Evolutionary conservation across 225 moss, liverwort and hornwort genomes (phyloP).

Genomic region (Anthoceros angustus): DNA sequence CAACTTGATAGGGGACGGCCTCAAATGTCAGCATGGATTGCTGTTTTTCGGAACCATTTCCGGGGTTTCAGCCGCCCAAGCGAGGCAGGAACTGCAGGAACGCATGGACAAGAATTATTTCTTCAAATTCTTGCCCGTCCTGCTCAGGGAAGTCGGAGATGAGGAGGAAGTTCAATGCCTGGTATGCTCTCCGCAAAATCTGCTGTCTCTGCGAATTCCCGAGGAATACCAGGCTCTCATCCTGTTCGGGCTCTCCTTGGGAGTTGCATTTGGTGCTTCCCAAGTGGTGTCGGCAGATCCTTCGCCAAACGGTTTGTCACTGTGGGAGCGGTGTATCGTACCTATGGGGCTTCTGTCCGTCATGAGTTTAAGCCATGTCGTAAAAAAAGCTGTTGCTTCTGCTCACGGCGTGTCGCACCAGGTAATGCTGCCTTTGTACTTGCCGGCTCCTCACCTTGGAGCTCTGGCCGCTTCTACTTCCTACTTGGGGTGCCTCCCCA

Average conservation of each 20-base stretch:
- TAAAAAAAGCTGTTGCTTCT: slow-evolving; percentile 22
- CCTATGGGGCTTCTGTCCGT: slow-evolving; percentile 32
- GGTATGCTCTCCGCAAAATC: slow-evolving; percentile 28
- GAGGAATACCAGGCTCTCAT: slow-evolving; percentile 22
- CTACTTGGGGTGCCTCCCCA: slow-evolving; percentile 43
- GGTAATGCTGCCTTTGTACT: slow-evolving; percentile 39
- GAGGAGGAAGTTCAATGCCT: slow-evolving; percentile 19
- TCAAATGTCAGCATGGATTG: slow-evolving; percentile 36
- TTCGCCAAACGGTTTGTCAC: slow-evolving; percentile 23
- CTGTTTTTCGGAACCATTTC: slow-evolving; percentile 28
- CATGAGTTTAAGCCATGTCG: slow-evolving; percentile 19
- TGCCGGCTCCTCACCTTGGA: slow-evolving; percentile 38
- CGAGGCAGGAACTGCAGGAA: slow-evolving; percentile 21
- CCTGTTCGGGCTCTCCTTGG: slow-evolving; percentile 15
- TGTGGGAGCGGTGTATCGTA: slow-evolving; percentile 20
- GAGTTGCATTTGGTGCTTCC: slow-evolving; percentile 16
- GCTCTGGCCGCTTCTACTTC: slow-evolving; percentile 20
- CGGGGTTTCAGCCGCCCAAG: slow-evolving; percentile 13
- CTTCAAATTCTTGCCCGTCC: slow-evolving; percentile 22
- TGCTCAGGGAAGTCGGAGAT: slow-evolving; percentile 17
- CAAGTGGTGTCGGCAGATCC: slow-evolving; percentile 35
- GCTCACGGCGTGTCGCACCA: slow-evolving; percentile 34
- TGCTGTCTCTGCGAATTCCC: slow-evolving; percentile 30
- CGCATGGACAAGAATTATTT: slow-evolving; percentile 23
- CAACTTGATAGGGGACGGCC: slow-evolving; percentile 10